Conservation (phyloP, 257 asterid genomes). For the Plantago ovata region DNA sequence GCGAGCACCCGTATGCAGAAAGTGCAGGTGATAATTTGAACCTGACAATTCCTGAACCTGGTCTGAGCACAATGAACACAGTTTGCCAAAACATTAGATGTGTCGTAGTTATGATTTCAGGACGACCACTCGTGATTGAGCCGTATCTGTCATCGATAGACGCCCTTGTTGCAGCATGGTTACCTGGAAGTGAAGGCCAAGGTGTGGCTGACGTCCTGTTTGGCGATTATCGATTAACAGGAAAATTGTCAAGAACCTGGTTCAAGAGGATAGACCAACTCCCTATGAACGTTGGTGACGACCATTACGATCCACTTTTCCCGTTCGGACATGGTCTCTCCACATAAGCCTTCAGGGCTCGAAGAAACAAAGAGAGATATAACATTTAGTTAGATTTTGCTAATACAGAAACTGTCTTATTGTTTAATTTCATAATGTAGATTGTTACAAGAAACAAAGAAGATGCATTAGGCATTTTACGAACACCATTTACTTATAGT, state of each 20-base stretch:
- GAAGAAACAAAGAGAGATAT: neutral
- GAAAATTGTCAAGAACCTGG: constrained; percentile 13
- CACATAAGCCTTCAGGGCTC: neutral
- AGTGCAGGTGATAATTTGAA: too few species aligned
- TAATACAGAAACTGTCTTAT: too few species aligned
- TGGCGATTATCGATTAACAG: constrained; percentile 3
- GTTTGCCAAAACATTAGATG: neutral
- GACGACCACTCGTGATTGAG: constrained; percentile 3
- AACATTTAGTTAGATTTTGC: too few species aligned
- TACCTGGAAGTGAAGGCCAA: constrained; percentile 15
- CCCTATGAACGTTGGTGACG: constrained; percentile 10
- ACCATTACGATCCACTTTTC: constrained; percentile 10
- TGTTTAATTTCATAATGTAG: too few species aligned
- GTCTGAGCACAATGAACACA: too few species aligned
- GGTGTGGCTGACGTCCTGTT: constrained; percentile 10
- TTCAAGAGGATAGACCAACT: neutral
- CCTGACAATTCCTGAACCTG: too few species aligned
- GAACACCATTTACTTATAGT: too few species aligned
- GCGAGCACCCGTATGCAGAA: constrained; percentile 12
- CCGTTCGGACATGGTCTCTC: constrained; percentile 5
- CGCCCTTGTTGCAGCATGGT: constrained; percentile 14
- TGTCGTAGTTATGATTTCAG: constrained; percentile 2
- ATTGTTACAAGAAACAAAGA: too few species aligned
- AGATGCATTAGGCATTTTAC: too few species aligned
- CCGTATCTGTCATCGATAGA: constrained; percentile 11